These are phyloP conservation scores for Parasitella parasitica DNA, from an alignment of 371 early-diverging fungal species.

Conservation along the genomic window DNA sequence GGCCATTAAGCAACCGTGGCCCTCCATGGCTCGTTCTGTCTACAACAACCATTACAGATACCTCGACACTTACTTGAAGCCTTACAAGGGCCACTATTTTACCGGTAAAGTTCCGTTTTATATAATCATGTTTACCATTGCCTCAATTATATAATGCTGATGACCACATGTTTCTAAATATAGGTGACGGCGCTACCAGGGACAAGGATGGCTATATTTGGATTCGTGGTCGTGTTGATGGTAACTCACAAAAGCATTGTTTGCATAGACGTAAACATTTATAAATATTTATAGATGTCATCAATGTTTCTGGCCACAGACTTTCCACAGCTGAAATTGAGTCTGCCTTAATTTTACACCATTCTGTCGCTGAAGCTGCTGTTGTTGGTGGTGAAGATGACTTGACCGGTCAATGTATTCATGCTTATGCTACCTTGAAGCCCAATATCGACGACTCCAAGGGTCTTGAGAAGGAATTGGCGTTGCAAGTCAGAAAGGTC, in stretches of 20 bases:
- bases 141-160: not conserved
- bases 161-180: not conserved
- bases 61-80: conserved; percentile 86
- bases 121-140: not conserved
- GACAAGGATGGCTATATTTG: conserved; percentile 95
- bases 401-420: conserved; percentile 87
- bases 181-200: conserved; percentile 82
- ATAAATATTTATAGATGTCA: conserved; percentile 67
- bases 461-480: conserved; percentile 65
- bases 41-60: conserved; percentile 90
- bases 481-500: conserved; percentile 76
- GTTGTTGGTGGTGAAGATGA: conserved; percentile 93
- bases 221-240: conserved; percentile 94
- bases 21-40: conserved; percentile 93
- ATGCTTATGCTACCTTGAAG: conserved; percentile 74
- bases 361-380: conserved; percentile 92
- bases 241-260: too few relatives aligned
- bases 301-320: conserved; percentile 98
- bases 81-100: conserved; percentile 87
- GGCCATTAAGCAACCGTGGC: conserved; percentile 90
- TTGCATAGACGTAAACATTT: not conserved
- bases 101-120: conserved; percentile 51
- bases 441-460: conserved; percentile 49
- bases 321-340: conserved; percentile 96
- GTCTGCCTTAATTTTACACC: conserved; percentile 80